Conservation (phyloP, 768 basidiomycete genomes). For the Leccinum incarnatum region DNA sequence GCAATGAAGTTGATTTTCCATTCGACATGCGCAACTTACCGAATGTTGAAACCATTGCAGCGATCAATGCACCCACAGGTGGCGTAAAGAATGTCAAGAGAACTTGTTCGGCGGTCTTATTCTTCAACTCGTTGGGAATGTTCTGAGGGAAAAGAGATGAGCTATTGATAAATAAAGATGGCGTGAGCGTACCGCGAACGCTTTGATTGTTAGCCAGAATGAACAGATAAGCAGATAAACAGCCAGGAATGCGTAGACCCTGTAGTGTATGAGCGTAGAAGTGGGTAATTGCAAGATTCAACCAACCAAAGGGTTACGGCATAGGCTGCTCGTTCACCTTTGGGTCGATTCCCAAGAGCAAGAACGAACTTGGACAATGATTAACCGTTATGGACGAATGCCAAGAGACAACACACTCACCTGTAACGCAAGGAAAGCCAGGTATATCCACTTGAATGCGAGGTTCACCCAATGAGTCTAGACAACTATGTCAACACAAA, state of each 20-base stretch:
- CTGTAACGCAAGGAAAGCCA: conserved; percentile 80
- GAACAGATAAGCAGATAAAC: conserved; percentile 87
- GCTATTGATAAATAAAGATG: background rate
- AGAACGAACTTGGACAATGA: conserved; percentile 51
- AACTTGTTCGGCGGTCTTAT: conserved; percentile 48
- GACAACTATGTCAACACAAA: background rate
- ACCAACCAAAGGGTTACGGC: conserved; percentile 66
- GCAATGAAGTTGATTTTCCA: conserved; percentile 8
- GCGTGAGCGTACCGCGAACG: conserved; percentile 59
- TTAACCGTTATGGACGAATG: background rate
- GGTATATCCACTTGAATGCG: conserved; percentile 81
- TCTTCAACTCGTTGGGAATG: conserved; percentile 50
- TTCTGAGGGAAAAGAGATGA: conserved; percentile 33
- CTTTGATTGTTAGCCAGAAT: conserved; percentile 74
- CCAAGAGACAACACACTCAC: conserved; percentile 27
- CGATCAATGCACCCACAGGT: conserved; percentile 77
- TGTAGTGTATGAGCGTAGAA: conserved; percentile 24
- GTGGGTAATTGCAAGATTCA: background rate
- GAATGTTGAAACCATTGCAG: conserved; percentile 85
- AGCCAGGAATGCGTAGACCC: conserved; percentile 82
- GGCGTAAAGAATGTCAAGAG: conserved; percentile 65
- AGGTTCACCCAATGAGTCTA: conserved; percentile 87
- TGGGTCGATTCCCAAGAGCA: conserved; percentile 79
- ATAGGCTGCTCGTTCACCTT: conserved; percentile 79
- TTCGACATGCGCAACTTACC: conserved; percentile 42